phyloP scores from a whole-genome alignment of 164 flowering plant genomes.

The Kingdonia uniflora region DNA sequence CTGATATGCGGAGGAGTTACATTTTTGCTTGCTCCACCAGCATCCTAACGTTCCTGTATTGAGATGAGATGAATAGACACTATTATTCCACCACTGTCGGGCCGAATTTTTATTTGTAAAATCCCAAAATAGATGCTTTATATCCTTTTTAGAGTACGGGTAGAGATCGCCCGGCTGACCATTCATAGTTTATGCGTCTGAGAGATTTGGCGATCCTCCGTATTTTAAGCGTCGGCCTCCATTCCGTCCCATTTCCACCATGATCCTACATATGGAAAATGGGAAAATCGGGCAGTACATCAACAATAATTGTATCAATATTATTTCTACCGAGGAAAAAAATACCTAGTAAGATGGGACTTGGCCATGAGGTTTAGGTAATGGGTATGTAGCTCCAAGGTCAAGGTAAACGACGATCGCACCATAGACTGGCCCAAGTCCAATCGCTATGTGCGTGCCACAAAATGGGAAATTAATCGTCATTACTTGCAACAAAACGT shows the following conservation, averaged over 20 bases:
- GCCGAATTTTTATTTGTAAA: too few relatives aligned
- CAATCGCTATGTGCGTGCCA: constrained; percentile 61
- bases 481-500: too few relatives aligned
- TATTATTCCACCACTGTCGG: too few relatives aligned
- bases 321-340: neutral
- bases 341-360: constrained; percentile 28
- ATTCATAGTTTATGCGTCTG: constrained; percentile 48
- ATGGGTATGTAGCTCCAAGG: constrained; percentile 22
- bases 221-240: constrained; percentile 11
- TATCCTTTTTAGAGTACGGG: constrained; percentile 38
- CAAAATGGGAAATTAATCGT: too few relatives aligned
- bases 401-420: constrained; percentile 21
- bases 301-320: neutral
- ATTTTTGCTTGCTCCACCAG: constrained; percentile 22
- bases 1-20: constrained; percentile 22
- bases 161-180: too few relatives aligned
- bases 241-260: constrained; percentile 43
- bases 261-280: constrained; percentile 21
- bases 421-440: constrained; percentile 38
- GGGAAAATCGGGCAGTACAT: neutral
- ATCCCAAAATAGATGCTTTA: neutral
- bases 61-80: too few relatives aligned
- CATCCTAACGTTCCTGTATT: constrained; percentile 25
- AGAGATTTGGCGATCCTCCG: constrained; percentile 30
- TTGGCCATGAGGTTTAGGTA: constrained; percentile 20